Conservation (phyloP, 1,284 basidiomycete genomes). For the Ustilago curta region DNA sequence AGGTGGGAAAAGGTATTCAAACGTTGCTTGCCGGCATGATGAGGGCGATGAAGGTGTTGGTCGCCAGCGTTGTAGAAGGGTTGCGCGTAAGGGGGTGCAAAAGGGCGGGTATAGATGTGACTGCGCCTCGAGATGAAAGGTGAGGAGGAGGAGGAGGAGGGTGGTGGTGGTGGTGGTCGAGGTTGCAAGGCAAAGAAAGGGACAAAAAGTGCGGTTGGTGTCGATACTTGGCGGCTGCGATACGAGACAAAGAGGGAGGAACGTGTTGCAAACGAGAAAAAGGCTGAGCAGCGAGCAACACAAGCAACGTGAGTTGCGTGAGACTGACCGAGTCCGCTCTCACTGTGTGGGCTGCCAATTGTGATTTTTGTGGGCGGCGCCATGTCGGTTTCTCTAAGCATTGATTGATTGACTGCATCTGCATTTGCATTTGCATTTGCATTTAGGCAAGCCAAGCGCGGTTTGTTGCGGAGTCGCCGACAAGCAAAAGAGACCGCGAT, state of each 20-base stretch:
- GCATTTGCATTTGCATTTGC: too few species aligned
- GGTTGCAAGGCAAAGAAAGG: not conserved
- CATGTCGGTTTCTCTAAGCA: not conserved
- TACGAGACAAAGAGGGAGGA: not conserved
- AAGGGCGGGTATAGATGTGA: not conserved
- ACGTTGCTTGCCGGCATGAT: conserved; percentile 1
- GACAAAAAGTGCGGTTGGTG: not conserved
- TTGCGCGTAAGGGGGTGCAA: not conserved
- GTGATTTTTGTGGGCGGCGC: not conserved
- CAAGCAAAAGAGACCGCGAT: not conserved
- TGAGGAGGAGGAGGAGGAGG: not conserved
- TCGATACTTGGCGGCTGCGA: not conserved
- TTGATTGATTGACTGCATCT: too few species aligned
- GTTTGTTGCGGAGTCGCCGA: conserved; percentile 1
- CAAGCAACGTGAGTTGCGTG: not conserved
- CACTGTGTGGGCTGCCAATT: not conserved
- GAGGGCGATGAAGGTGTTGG: conserved; percentile 1
- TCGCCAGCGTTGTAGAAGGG: not conserved
- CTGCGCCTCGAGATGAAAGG: not conserved
- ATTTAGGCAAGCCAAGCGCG: too few species aligned
- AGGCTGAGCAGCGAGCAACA: not conserved
- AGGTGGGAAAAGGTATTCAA: not conserved
- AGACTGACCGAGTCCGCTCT: too few species aligned
- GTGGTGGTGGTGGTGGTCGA: too few species aligned
- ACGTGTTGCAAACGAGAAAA: not conserved